phyloP scores from a whole-genome alignment of 371 early-diverging fungal species.

The Mortierella sp. region DNA sequence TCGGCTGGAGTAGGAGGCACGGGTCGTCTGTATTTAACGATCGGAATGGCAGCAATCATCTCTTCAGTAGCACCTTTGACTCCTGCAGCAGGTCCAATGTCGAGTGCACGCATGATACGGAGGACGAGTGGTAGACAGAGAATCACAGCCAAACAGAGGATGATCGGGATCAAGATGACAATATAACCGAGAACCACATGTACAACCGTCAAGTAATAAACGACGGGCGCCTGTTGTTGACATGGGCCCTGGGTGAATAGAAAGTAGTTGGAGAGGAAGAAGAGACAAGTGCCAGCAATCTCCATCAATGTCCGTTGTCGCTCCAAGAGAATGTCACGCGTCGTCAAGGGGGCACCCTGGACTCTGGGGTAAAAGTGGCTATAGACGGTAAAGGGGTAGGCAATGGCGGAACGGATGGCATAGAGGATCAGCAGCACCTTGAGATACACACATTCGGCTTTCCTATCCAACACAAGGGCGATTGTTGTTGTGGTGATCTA shows the following conservation, averaged over 20 bases:
- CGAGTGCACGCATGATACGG: conserved; percentile 56
- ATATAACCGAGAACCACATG: conserved; percentile 75
- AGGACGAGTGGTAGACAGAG: conserved; percentile 76
- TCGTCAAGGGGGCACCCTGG: conserved; percentile 34
- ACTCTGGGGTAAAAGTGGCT: conserved; percentile 37
- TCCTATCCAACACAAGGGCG: conserved; percentile 26
- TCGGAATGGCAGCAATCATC: conserved; percentile 66
- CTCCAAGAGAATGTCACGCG: conserved; percentile 34
- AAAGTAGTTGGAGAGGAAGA: conserved; percentile 79
- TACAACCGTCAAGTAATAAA: conserved; percentile 68
- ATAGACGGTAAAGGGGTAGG: conserved; percentile 30
- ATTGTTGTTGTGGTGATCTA: conserved; percentile 34
- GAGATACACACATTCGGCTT: conserved; percentile 18
- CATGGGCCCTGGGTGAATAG: conserved; percentile 67
- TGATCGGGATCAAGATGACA: conserved; percentile 69
- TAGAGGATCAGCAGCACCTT: conserved; percentile 33
- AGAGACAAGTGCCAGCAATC: conserved; percentile 72
- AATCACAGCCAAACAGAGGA: conserved; percentile 71
- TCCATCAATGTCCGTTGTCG: conserved; percentile 64
- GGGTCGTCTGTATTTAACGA: conserved; percentile 50
- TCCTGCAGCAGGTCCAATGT: conserved; percentile 64
- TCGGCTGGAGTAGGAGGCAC: neutral
- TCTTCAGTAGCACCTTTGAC: conserved; percentile 71
- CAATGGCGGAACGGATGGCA: conserved; percentile 15
- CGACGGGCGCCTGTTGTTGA: conserved; percentile 60